A percentile compares a stretch with the other conserved stretches of the same genome.
phyloP scores from a whole-genome alignment of 345 rosid genomes.

The Boechera retrofracta region DNA sequence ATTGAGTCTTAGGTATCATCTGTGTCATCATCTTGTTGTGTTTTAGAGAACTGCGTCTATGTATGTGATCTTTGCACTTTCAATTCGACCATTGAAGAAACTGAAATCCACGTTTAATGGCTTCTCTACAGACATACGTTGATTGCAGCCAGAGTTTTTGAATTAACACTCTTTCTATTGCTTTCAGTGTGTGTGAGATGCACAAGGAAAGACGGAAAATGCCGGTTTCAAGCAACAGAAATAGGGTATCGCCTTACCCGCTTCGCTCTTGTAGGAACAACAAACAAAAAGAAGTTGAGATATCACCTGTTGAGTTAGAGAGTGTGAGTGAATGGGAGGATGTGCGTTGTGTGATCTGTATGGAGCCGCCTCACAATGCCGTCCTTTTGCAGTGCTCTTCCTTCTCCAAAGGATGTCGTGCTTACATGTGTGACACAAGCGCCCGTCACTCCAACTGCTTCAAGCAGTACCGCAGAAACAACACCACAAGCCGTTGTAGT shows the following conservation, averaged over 20 bases:
- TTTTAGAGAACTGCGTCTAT: not conserved
- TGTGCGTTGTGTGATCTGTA: conserved; percentile 67
- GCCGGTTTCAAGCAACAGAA: conserved; percentile 41
- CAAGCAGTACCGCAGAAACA: conserved; percentile 53
- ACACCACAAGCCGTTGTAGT: conserved; percentile 33
- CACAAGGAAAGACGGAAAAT: conserved; percentile 55
- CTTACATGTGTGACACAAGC: conserved; percentile 79
- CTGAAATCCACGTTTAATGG: not conserved
- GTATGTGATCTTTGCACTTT: not conserved
- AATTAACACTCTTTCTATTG: conserved; percentile 22
- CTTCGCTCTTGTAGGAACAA: conserved; percentile 47
- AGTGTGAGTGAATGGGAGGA: conserved; percentile 69
- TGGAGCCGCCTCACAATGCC: conserved; percentile 82
- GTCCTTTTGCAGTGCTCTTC: conserved; percentile 71
- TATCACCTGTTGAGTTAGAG: conserved; percentile 41
- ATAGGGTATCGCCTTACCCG: conserved; percentile 60
- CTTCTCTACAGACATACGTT: not conserved
- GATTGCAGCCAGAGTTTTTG: not conserved
- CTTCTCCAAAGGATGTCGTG: conserved; percentile 61
- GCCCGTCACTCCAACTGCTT: conserved; percentile 74
- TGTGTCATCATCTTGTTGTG: not conserved
- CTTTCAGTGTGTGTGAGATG: conserved; percentile 47
- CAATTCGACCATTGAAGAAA: not conserved
- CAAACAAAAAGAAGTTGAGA: conserved; percentile 42
- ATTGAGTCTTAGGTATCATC: not conserved